Conservation (phyloP, 1,284 basidiomycete genomes). For the Schizophyllum amplum region DNA sequence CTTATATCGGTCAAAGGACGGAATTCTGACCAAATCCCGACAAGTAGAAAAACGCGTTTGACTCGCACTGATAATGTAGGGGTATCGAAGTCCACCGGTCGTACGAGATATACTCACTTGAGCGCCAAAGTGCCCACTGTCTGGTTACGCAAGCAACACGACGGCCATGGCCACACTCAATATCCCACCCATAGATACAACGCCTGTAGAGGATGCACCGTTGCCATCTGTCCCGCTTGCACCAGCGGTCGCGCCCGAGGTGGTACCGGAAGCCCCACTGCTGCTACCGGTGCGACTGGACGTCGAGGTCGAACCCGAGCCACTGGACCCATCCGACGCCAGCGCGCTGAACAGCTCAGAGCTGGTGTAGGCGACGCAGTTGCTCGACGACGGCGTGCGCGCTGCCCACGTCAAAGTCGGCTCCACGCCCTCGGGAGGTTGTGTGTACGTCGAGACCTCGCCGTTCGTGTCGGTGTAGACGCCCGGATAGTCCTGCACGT, state of each 20-base stretch:
- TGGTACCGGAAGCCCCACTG: background rate
- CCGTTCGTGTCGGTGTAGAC: conserved; percentile 8
- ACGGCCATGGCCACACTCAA: background rate
- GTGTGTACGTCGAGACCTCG: conserved; percentile 5
- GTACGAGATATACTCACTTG: no score
- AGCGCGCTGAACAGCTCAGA: conserved; percentile 8
- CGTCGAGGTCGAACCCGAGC: background rate
- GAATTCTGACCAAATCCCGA: no score
- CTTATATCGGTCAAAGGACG: no score
- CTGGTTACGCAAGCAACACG: background rate
- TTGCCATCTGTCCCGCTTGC: background rate
- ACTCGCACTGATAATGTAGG: no score
- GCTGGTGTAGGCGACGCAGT: conserved; percentile 4
- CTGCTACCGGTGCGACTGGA: background rate
- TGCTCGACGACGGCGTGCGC: conserved; percentile 4
- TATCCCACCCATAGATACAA: background rate
- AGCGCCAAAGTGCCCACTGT: no score
- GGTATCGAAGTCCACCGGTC: no score
- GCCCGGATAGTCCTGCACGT: conserved; percentile 11
- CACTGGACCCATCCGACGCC: conserved; percentile 1
- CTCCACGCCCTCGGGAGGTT: conserved; percentile 8
- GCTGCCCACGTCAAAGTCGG: conserved; percentile 10
- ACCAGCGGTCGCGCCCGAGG: background rate
- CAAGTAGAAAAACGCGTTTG: no score
- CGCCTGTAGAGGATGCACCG: background rate